A percentile compares a stretch with the other conserved stretches of the same genome.
Conservation (phyloP, 352 stramenopile genomes). For the Pythium folliculosum region DNA sequence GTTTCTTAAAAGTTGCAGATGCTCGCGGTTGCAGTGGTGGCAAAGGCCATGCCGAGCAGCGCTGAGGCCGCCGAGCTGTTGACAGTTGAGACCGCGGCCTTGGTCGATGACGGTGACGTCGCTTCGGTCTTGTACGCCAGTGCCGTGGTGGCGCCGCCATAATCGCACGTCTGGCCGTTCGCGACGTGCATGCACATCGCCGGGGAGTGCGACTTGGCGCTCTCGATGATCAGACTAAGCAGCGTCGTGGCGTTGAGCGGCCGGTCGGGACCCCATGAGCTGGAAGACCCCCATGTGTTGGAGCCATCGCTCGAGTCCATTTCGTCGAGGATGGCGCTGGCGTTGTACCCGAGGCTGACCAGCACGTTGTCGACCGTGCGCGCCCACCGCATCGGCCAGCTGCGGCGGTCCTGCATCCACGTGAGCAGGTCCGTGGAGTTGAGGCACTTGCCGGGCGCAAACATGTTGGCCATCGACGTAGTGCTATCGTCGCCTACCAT, state of each 20-base stretch:
- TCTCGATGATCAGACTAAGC: background rate
- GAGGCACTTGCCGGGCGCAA: constrained; percentile 43
- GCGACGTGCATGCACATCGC: constrained; percentile 35
- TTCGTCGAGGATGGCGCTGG: background rate
- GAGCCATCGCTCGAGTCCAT: background rate
- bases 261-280: no score
- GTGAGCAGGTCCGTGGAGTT: constrained; percentile 26
- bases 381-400: constrained; percentile 32
- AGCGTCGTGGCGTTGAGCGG: background rate
- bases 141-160: constrained; percentile 28
- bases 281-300: no score
- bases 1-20: background rate
- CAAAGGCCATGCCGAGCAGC: background rate
- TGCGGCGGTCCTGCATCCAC: constrained; percentile 26
- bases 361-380: constrained; percentile 25
- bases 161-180: constrained; percentile 33
- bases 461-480: constrained; percentile 39
- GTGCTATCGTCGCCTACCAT: constrained; percentile 12
- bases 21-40: background rate
- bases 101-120: background rate
- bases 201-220: background rate
- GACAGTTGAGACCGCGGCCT: background rate
- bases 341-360: background rate
- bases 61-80: background rate
- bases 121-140: constrained; percentile 19